A percentile compares a stretch with the other conserved stretches of the same genome.
phyloP scores from a whole-genome alignment of 2,329 filamentous ascomycete species.

The Daldinia sp. region DNA sequence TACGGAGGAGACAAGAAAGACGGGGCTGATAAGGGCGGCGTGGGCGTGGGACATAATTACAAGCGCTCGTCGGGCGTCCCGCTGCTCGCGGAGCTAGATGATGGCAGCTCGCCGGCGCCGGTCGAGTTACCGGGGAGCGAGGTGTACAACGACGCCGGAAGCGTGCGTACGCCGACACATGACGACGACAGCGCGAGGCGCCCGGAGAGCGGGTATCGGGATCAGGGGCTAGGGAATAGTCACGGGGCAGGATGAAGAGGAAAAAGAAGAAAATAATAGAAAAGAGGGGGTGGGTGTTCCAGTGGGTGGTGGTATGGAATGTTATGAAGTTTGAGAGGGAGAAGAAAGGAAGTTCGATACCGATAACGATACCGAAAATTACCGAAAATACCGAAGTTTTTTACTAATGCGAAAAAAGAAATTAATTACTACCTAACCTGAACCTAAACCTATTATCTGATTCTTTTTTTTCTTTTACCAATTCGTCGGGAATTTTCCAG shows the following conservation, averaged over 20 bases:
- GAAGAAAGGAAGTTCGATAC: not conserved
- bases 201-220: slow-evolving; percentile 12
- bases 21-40: not conserved
- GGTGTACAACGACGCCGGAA: slow-evolving; percentile 6
- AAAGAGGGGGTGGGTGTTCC: not conserved
- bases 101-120: slow-evolving; percentile 6
- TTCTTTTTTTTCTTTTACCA: too few relatives aligned
- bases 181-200: not conserved
- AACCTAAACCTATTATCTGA: too few relatives aligned
- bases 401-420: not conserved
- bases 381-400: not conserved
- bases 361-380: not conserved
- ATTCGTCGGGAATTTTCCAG: too few relatives aligned
- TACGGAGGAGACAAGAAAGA: slow-evolving; percentile 21
- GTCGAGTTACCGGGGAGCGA: slow-evolving; percentile 41
- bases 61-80: slow-evolving; percentile 37
- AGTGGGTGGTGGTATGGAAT: not conserved
- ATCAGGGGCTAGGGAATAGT: not conserved
- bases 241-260: not conserved
- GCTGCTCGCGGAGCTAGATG: slow-evolving; percentile 44
- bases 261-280: not conserved
- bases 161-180: not conserved
- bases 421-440: too few relatives aligned
- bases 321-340: not conserved
- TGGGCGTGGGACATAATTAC: slow-evolving; percentile 1